Base-by-base conservation (phyloP, 2,329 filamentous ascomycete species). In the Fusarium sterilihyphosum region DNA sequence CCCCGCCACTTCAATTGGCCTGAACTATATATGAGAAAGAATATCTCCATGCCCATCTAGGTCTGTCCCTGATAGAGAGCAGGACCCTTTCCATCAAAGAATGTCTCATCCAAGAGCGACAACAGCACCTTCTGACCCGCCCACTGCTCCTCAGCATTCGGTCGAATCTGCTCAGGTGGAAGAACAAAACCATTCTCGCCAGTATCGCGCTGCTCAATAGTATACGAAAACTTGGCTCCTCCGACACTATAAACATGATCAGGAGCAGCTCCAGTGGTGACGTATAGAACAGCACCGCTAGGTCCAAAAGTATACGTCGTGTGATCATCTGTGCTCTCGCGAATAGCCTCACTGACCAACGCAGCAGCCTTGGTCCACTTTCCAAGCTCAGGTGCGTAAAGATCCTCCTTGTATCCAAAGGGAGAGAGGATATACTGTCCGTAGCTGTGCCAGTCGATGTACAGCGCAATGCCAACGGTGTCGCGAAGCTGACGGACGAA, bases 381-480 rank as follows among this genome's bases (percentile, higher is more conserved):
- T 6, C 82, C 80, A 20, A 83, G 78, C 65, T 84, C 81, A 61
- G 84, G 81, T 9, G 84, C 78, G 16, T 80, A 80, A 2, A 81
- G 81, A 10, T 79, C 81, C 78, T 84, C 85, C 31, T 83, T 84
- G 78, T 87, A 86, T 3, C 86, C 86, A 62, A 84, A 87, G 0
- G 86, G 85, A 0, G 78, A 81, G 8, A 86, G 80, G 29, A 86
- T 82, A 46, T 84, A 83, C 71, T 86, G 84, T 11, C 83, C 82
- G 78, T 86, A 88, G 9, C 58, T 65, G 76, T 88, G 86, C 74
- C 85, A 86, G 70, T 88, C 86, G 74, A 88, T 84, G 81, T 84
- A 88, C 13, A 86, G 79, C 58, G 83, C 82, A 62, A 88, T 81
- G 1, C 85, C 84, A 1, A 82, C 60, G 0, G 66, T 72, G 31